Base-by-base conservation (phyloP, 331 rosid genomes). In the Saraca asoca region DNA sequence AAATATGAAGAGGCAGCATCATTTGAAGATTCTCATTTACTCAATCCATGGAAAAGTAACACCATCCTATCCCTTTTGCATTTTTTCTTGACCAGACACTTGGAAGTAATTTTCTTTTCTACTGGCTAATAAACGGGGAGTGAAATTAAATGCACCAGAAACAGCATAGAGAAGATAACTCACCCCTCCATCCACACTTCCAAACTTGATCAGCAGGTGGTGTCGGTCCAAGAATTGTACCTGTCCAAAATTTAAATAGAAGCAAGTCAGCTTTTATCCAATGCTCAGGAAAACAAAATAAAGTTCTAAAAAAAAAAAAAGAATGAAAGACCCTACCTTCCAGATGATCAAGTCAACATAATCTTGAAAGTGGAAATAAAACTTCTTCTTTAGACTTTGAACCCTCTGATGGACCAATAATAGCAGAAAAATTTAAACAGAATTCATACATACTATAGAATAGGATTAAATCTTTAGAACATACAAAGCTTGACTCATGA, bases 201-300 rank as follows among this genome's bases (percentile, higher is more conserved):
- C 99, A 75, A 88, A 85, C 87, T 94, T 94, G 87, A 94, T 83
- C 48, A 94, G 92, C 80, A 94, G 78, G 90, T 94, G 96, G 46
- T 86, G 95, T 74, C 90, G 85, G 73, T 94, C 99, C 91, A 94
- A 80, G 92, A 94, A 94, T 76, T 94, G 99, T 80, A 88, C 99
- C 99, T 94, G 87, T 68, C 74, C 81, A 80, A 68, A 70, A 80
- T 71, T 84, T 68, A 78, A 12, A 76, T 63, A 78, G 67, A 78
- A 81, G 71, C 79, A 66, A 68, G 78, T 67, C 24, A 53, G 54
- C 59, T 57, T 84, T 68, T 69, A 73, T 67, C 63, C 51, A 68
- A 69, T 53, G 48, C 37, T 43, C 52, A 58, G 13, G 17, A 19
- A 18, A 20, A 58, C 66, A 43, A 45, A 51, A 46, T 38, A 42